These are phyloP conservation scores for Cyberlindnera maclurae DNA, from an alignment of 805 yeast genomes.

Conservation along the genomic window DNA sequence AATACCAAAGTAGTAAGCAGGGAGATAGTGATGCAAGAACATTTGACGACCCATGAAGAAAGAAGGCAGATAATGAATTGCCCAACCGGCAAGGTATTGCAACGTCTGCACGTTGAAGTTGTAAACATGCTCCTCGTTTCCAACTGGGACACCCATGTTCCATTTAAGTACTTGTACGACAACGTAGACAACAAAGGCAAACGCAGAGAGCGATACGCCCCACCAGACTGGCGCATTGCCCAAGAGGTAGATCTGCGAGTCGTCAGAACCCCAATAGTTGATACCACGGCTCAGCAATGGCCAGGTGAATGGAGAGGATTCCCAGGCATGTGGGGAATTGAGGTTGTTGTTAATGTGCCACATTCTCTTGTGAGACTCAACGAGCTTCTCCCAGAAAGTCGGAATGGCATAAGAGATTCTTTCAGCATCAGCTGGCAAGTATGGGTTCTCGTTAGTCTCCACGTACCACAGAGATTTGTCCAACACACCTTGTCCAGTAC, in stretches of 20 bases:
- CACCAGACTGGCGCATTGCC: slow-evolving; percentile 85
- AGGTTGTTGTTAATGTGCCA: slow-evolving; percentile 70
- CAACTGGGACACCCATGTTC: slow-evolving; percentile 53
- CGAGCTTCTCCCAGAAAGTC: slow-evolving; percentile 50
- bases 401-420: slow-evolving; percentile 46
- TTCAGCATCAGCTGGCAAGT: slow-evolving; percentile 36
- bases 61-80: slow-evolving; percentile 64
- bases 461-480: slow-evolving; percentile 64
- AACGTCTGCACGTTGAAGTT: slow-evolving; percentile 60
- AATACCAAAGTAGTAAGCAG: slow-evolving; percentile 84
- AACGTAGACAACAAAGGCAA: slow-evolving; percentile 41
- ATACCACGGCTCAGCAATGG: slow-evolving; percentile 72
- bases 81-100: slow-evolving; percentile 64
- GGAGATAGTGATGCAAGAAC: slow-evolving; percentile 90
- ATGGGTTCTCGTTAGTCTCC: slow-evolving; percentile 56
- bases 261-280: slow-evolving; percentile 64
- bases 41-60: slow-evolving; percentile 88
- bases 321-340: slow-evolving; percentile 63
- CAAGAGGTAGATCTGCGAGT: slow-evolving; percentile 57
- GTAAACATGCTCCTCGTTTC: slow-evolving; percentile 44
- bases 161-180: slow-evolving; percentile 45
- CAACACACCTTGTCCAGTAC: slow-evolving; percentile 63
- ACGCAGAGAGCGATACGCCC: slow-evolving; percentile 49
- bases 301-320: slow-evolving; percentile 69
- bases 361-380: slow-evolving; percentile 66